Conservation (phyloP, 192 early-diverging fungal genomes). For the Spizellomyces sp. region DNA sequence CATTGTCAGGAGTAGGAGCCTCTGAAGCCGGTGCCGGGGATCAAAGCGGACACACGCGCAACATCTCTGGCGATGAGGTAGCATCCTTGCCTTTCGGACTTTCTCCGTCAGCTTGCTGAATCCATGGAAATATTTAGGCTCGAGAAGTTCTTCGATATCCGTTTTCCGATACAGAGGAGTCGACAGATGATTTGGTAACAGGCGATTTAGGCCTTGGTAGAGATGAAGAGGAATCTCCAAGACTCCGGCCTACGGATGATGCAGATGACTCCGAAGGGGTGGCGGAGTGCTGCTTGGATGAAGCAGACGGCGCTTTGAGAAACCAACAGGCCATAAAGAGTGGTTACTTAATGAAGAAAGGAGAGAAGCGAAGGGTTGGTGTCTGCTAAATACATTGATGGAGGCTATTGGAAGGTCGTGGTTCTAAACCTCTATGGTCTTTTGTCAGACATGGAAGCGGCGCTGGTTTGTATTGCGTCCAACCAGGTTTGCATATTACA, state of each 20-base stretch:
- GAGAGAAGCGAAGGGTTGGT: slow-evolving; percentile 48
- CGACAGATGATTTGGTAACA: slow-evolving; percentile 26
- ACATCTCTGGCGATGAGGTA: no score
- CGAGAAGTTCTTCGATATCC: slow-evolving; percentile 39
- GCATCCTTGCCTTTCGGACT: no score
- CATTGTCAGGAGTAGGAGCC: no score
- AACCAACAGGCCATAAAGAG: slow-evolving; percentile 21
- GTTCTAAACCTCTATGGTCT: background rate
- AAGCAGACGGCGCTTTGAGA: slow-evolving; percentile 30
- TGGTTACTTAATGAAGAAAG: slow-evolving; percentile 50
- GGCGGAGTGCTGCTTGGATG: slow-evolving; percentile 1
- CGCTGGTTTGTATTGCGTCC: slow-evolving; percentile 85
- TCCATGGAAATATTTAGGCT: background rate
- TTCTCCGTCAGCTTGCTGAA: no score
- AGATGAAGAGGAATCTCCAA: slow-evolving; percentile 15
- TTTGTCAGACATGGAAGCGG: slow-evolving; percentile 74
- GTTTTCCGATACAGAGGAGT: slow-evolving; percentile 53
- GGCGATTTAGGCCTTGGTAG: background rate
- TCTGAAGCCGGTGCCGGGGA: no score
- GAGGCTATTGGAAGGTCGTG: background rate
- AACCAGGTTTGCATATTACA: slow-evolving; percentile 80
- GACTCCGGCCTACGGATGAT: background rate
- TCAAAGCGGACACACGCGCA: no score
- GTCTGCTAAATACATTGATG: background rate
- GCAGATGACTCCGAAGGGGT: slow-evolving; percentile 28